Evolutionary conservation across 2,329 filamentous ascomycete species (phyloP), one percentile per base, ranked within the genome.

Genomic region (Byssoonygena ceratinophila): DNA sequence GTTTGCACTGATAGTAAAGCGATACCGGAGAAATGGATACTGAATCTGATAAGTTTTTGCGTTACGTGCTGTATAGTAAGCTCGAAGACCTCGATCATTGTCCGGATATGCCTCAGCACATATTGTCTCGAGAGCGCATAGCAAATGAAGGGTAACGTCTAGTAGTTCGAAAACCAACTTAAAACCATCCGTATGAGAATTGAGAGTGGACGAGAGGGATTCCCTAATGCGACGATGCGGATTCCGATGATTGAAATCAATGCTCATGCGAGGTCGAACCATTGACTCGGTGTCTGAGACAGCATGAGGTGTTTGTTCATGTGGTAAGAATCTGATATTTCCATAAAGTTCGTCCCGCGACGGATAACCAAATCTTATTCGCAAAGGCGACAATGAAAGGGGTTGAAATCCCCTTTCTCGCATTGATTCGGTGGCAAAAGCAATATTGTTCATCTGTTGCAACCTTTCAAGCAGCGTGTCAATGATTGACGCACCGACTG

Each of bases 161-260:
- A 72, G 62, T 25, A 68, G 54, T 22, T 62, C 61, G 23, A 68
- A 55, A 40, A 65, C 60, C 36, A 71, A 54, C 8, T 64, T 62
- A 2, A 61, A 52, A 41, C 64, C 63, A 20, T 61, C 54, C 29
- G 61, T 60, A 25, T 58, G 54, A 22, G 61, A 58, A 46, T 71
- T 72, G 43, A 71, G 57, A 43, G 61, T 64, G 46, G 64, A 60
- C 1, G 65, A 63, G 11, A 72, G 59, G n/a, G 68, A 58, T 46
- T 67, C 65, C 55, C 65, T 66, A 45, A 72, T 68, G 25, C 69
- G 67, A 40, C 68, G 66, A 58, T 71, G 69, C 40, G 68, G 68
- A 46, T 66, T 71, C 22, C 60, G 57, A 29, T 54, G 55, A 54
- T 66, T 60, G 52, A 72, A 69, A 14, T 57, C 59, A 37, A 72